Evolutionary conservation across 1,139 yeast species (phyloP).

Genomic region (Taphrina communis): DNA sequence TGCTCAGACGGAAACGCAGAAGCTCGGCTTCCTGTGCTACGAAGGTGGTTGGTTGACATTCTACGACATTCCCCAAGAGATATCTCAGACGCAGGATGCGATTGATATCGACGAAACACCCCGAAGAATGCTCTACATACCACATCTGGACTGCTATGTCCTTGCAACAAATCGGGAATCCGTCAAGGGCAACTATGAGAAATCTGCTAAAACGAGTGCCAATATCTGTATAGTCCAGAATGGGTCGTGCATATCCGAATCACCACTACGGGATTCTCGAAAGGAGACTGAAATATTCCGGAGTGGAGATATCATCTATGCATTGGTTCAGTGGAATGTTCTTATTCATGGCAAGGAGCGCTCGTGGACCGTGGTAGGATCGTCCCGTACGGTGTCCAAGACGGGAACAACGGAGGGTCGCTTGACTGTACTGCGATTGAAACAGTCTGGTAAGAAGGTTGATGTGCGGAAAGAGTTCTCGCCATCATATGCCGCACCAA

Average conservation of each 20-base stretch:
- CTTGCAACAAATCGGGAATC: constrained; percentile 14
- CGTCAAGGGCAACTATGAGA: not conserved
- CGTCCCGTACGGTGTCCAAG: constrained; percentile 3
- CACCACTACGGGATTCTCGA: constrained; percentile 11
- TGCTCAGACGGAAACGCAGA: not conserved
- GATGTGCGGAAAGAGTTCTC: constrained; percentile 20
- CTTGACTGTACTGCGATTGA: constrained; percentile 19
- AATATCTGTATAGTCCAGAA: constrained; percentile 5
- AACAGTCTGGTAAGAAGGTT: not conserved
- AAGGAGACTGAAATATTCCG: constrained; percentile 4
- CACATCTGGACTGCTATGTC: constrained; percentile 7
- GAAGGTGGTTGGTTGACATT: constrained; percentile 16
- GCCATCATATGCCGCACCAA: constrained; percentile 13
- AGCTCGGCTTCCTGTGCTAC: not conserved
- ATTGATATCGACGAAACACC: constrained; percentile 16
- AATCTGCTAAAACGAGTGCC: not conserved
- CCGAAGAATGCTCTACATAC: constrained; percentile 12
- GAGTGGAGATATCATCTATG: constrained; percentile 12
- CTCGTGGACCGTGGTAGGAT: constrained; percentile 17
- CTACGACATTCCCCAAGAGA: constrained; percentile 3
- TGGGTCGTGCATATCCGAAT: not conserved
- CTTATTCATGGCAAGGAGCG: constrained; percentile 14
- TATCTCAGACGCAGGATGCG: not conserved
- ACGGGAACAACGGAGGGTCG: constrained; percentile 10
- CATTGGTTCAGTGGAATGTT: constrained; percentile 12